Evolutionary conservation across 176 grass and related monocot genomes (phyloP).

Genomic region (Zoysia japonica): DNA sequence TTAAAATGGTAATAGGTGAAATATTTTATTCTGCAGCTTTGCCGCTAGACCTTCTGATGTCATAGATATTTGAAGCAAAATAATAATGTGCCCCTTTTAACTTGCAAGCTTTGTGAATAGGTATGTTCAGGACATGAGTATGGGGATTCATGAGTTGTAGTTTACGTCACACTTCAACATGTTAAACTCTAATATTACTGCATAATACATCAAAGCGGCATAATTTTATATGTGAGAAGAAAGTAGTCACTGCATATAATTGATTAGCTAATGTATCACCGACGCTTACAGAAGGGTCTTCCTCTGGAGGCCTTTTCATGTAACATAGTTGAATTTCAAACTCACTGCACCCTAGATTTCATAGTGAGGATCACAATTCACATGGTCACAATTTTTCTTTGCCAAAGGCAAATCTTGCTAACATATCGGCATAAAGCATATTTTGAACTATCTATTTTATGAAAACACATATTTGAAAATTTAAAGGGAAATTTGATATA

Average conservation of each 20-base stretch:
- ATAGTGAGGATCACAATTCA: too few species aligned
- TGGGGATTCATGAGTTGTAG: neutral
- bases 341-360: too few species aligned
- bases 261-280: neutral
- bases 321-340: neutral
- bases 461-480: conserved; percentile 1
- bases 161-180: neutral
- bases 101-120: neutral
- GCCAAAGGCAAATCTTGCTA: too few species aligned
- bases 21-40: too few species aligned
- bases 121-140: too few species aligned
- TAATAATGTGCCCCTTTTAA: neutral
- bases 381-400: too few species aligned
- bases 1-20: too few species aligned
- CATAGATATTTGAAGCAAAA: neutral
- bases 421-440: neutral
- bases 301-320: neutral
- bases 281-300: neutral
- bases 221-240: neutral
- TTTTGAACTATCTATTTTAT: neutral
- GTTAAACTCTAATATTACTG: neutral
- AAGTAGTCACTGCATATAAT: conserved; percentile 2
- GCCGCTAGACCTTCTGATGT: too few species aligned
- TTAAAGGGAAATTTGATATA: neutral
- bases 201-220: neutral